Percentiles rank a stretch among this genome's conserved stretches.
Conservation (phyloP, 2,329 filamentous ascomycete species). For the Pseudodiploospora longispora region DNA sequence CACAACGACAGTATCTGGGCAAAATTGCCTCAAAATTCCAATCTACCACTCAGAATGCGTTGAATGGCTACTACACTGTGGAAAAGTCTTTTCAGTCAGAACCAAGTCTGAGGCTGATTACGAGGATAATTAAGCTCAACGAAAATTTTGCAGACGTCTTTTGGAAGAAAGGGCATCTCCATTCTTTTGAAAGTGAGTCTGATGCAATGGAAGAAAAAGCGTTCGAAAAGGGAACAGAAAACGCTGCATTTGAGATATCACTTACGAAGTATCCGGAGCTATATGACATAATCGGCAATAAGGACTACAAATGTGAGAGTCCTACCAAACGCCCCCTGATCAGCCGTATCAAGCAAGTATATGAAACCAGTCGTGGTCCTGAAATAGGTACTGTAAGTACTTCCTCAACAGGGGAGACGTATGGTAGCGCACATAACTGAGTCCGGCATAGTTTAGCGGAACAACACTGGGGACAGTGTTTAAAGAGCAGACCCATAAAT, state of each 20-base stretch:
- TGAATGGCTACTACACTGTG: slow-evolving; percentile 28
- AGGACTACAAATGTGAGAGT: no score
- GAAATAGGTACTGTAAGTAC: slow-evolving; percentile 43
- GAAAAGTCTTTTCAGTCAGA: slow-evolving; percentile 20
- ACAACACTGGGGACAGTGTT: slow-evolving; percentile 38
- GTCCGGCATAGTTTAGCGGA: slow-evolving; percentile 26
- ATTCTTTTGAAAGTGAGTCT: slow-evolving; percentile 3
- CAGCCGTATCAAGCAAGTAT: no score
- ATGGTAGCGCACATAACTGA: background rate
- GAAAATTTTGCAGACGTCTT: slow-evolving; percentile 26
- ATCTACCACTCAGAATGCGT: slow-evolving; percentile 17
- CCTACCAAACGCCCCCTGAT: no score
- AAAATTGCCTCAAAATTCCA: slow-evolving; percentile 24
- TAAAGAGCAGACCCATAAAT: slow-evolving; percentile 45
- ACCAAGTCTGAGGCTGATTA: slow-evolving; percentile 26
- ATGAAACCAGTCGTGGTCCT: slow-evolving; percentile 11
- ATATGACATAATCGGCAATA: no score
- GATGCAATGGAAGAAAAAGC: slow-evolving; percentile 6
- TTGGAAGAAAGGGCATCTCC: slow-evolving; percentile 13
- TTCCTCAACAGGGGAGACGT: slow-evolving; percentile 6
- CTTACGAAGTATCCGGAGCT: no score
- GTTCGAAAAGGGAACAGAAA: background rate
- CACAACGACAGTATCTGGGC: slow-evolving; percentile 29
- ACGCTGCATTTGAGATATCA: no score
- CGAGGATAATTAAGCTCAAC: slow-evolving; percentile 28